Conservation (phyloP, 345 rosid species). For the Aquilaria malaccensis region DNA sequence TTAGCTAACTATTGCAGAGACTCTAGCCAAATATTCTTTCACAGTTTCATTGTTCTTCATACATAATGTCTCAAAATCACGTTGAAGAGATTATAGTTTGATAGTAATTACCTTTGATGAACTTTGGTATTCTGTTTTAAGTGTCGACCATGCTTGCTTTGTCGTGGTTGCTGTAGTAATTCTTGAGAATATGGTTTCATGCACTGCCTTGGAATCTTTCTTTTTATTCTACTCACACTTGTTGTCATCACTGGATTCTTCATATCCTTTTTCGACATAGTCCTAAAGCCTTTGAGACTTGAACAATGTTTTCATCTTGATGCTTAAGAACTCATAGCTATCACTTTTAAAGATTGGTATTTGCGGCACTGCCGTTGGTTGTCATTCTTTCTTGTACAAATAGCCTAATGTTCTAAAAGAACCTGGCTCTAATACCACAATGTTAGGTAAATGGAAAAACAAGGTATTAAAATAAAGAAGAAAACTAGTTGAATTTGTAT, state of each 20-base stretch:
- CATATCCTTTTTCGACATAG: not conserved
- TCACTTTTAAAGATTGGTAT: not conserved
- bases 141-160: not conserved
- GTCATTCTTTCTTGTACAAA: not conserved
- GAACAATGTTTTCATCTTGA: conserved; percentile 3
- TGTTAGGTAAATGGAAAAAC: no score
- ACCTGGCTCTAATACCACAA: no score
- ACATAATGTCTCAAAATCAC: not conserved
- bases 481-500: no score
- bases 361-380: not conserved
- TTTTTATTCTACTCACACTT: not conserved
- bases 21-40: not conserved
- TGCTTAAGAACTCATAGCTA: conserved; percentile 6
- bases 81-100: not conserved
- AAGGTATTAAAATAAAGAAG: no score
- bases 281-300: conserved; percentile 2
- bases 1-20: not conserved
- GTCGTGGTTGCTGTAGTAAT: not conserved
- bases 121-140: not conserved
- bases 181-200: not conserved
- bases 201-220: not conserved
- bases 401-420: no score
- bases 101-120: not conserved
- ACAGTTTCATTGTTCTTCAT: not conserved
- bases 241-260: not conserved